Evolutionary conservation across 305 asterid genomes (phyloP).

Genomic region (Salvia sclarea): DNA sequence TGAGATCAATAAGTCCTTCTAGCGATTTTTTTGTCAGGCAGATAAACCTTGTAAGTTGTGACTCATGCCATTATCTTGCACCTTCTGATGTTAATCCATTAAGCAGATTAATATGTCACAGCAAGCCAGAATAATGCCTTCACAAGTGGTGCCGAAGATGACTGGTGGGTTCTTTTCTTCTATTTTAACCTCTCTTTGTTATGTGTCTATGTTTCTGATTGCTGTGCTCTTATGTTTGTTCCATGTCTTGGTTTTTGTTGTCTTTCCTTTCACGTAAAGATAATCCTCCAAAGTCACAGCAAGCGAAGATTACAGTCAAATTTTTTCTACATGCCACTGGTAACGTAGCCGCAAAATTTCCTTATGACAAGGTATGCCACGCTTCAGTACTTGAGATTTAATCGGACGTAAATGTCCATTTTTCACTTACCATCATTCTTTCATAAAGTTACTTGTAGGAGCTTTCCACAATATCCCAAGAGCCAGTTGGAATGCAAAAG

Average conservation of each 20-base stretch:
- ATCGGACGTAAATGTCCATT: conserved; percentile 12
- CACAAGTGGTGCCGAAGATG: conserved; percentile 42
- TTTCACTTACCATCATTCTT: conserved; percentile 23
- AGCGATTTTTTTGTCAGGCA: neutral
- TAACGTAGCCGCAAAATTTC: conserved; percentile 79
- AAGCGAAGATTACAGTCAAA: conserved; percentile 52
- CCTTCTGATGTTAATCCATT: conserved; percentile 24
- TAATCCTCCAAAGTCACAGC: conserved; percentile 48
- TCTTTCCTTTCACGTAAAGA: conserved; percentile 36
- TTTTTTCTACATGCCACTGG: conserved; percentile 80
- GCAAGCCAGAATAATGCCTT: conserved; percentile 40
- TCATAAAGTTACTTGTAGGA: conserved; percentile 58
- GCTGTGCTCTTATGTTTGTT: conserved; percentile 6
- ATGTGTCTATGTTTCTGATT: neutral
- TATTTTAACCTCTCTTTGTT: conserved; percentile 6
- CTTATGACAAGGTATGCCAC: conserved; percentile 57
- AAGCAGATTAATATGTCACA: conserved; percentile 46
- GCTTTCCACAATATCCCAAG: conserved; percentile 72
- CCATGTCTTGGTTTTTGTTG: conserved; percentile 12
- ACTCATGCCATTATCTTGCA: conserved; percentile 26
- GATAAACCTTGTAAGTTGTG: conserved; percentile 20
- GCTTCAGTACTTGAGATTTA: conserved; percentile 13
- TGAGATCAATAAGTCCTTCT: neutral
- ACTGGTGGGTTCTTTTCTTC: conserved; percentile 47
- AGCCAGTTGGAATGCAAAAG: conserved; percentile 83